Conservation (phyloP, 805 yeast genomes). For the Metschnikowia santaceciliae region DNA sequence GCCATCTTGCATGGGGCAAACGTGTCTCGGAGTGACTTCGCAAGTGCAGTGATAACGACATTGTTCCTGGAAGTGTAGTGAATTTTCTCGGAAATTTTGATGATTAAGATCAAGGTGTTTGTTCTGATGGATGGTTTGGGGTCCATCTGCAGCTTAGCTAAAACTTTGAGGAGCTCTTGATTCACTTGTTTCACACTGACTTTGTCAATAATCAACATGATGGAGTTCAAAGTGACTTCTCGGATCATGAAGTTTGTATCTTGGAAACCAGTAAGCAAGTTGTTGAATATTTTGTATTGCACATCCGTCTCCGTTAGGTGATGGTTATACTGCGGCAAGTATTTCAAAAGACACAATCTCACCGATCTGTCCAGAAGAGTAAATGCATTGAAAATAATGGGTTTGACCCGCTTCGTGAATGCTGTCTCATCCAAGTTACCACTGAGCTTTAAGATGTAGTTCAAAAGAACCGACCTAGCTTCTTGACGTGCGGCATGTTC, state of each 20-base stretch:
- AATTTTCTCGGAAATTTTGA: conserved; percentile 59
- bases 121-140: conserved; percentile 72
- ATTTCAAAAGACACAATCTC: conserved; percentile 64
- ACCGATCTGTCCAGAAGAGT: conserved; percentile 70
- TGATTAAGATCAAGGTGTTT: conserved; percentile 66
- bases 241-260: conserved; percentile 82
- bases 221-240: conserved; percentile 70
- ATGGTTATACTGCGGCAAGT: conserved; percentile 53
- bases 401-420: conserved; percentile 47
- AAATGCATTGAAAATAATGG: conserved; percentile 62
- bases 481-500: conserved; percentile 35
- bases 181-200: conserved; percentile 78
- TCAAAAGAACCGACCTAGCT: conserved; percentile 34
- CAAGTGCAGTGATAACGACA: conserved; percentile 82
- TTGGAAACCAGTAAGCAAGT: conserved; percentile 73
- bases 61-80: conserved; percentile 56
- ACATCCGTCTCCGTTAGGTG: conserved; percentile 56
- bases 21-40: conserved; percentile 78
- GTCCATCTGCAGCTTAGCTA: conserved; percentile 82
- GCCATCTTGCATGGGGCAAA: conserved; percentile 70
- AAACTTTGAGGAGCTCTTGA: conserved; percentile 72
- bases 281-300: conserved; percentile 63
- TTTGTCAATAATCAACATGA: conserved; percentile 56
- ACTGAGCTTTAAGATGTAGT: conserved; percentile 38
- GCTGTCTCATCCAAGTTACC: conserved; percentile 24